Base-by-base conservation (phyloP, 2,329 filamentous ascomycete species). In the Ascochyta rabiei region DNA sequence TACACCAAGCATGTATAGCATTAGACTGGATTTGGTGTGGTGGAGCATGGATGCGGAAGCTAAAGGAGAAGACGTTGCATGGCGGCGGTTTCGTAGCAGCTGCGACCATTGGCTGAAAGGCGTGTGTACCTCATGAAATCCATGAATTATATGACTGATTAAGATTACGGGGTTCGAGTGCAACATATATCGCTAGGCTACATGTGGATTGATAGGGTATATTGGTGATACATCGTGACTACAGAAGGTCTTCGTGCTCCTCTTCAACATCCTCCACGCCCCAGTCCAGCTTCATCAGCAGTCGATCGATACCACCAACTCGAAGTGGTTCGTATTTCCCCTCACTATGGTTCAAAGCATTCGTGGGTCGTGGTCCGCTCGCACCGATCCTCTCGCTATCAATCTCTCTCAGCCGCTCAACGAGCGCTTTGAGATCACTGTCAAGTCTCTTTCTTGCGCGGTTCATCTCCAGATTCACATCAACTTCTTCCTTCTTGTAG, bases 221-320 rank as follows among this genome's bases (percentile, higher is more conserved):
- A 41, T 30, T 46, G 10, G 16, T 35, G 6, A 16, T 21, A 33
- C 4, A 2, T 6, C 15, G 16, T 18, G 12, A 16, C n/a, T 54
- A 60, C 34, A 63, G 30, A 41, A 70, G 54, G 40, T 68, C 66
- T 28, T 63, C 63, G 21, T 35, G 23, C 16, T 68, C 63, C 18
- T 47, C 47, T 16, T 48, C 50, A 49, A 63, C 66, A 21, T 71
- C 72, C 12, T 73, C 70, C 4, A 55, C 68, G n/a, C 75, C 75
- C 73, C 83, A 86, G 62, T 96, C 92, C 65, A 97, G 78, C 79
- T 96, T 96, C 91, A 96, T 96, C 70, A 97, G 75, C 70, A 97
- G 76, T 54, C 90, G 82, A 77, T 96, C 91, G 40, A 97, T 86
- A 1, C 91, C 90, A 0, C 90, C 90, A 3, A 91, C 84, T 56